Evolutionary conservation across 345 rosid species (phyloP), one percentile per base, ranked within the genome.

Genomic region (Gossypium mustelinum): DNA sequence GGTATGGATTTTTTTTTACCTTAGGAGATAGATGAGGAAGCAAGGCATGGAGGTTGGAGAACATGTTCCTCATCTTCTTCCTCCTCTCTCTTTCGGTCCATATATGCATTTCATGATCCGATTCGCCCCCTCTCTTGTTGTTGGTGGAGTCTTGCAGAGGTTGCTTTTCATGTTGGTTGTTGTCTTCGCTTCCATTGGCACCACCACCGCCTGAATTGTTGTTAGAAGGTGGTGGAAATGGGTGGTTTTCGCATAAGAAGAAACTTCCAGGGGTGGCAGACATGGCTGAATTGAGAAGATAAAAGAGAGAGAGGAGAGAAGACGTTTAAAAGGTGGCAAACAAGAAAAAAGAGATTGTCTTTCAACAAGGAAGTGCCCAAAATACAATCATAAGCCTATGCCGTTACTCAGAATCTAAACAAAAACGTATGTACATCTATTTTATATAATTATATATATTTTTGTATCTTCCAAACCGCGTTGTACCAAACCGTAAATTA

Each of bases 11-110:
- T 4, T 34, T 34, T 79, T 34, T 47, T 80, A 90, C 97, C 97
- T 92, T 88, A 10, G 88, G 84, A 82, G 97, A 87, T 63, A 92
- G 89, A 39, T 85, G 86, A 43, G 96, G 97, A 81, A 92, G 91
- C 87, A 90, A 86, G 64, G 84, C 86, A 72, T 90, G 94, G 70
- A 92, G 89, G 67, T 76, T 83, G 62, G 82, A 0, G 73, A 92
- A 92, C 97, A 89, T 87, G 80, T 82, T 82, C 61, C 89, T 89
- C 96, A 89, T 90, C 82, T 85, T 92, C 76, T 89, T 92, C 56
- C 97, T 90, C 77, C 96, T 84, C 43, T 92, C 96, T 82, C 96
- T 85, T 43, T 92, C 97, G 0, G 96, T 89, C 90, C 85, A 85
- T 29, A 90, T 89, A 79, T 92, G 97, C 20, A 79, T 80, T 58